Evolutionary conservation across 139 green algal species (phyloP).

Genomic region (Medakamo hakoo): DNA sequence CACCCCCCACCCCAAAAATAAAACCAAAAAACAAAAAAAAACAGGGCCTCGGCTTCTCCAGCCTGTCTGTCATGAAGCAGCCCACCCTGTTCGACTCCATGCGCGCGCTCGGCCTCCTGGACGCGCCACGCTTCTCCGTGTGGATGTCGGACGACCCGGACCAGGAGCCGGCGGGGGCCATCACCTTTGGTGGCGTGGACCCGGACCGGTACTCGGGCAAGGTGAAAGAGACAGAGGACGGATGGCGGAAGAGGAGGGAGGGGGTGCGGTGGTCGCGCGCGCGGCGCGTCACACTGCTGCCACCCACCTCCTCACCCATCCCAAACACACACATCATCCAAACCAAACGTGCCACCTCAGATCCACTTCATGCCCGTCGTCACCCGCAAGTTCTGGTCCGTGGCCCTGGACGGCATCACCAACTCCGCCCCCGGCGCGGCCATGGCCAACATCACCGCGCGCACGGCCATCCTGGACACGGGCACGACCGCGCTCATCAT

Average conservation of each 20-base stretch:
- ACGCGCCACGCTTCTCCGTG: neutral
- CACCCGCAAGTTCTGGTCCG: neutral
- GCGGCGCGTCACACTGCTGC: no score
- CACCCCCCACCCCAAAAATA: no score
- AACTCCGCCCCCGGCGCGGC: neutral
- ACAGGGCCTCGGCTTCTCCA: slow-evolving; percentile 2
- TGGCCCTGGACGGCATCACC: neutral
- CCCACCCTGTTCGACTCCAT: slow-evolving; percentile 3
- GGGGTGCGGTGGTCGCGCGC: no score
- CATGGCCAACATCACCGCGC: neutral
- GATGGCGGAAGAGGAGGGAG: no score
- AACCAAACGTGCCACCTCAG: no score
- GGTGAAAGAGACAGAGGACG: no score
- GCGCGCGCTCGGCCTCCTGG: neutral
- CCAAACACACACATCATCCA: no score
- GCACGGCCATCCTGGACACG: neutral
- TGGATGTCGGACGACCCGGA: neutral
- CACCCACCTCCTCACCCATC: no score
- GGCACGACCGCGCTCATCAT: slow-evolving; percentile 2
- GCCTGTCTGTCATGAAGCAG: neutral
- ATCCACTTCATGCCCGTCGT: neutral
- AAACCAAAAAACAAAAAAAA: no score
- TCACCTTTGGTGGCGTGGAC: neutral
- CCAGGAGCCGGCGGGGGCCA: neutral
- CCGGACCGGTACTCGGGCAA: neutral